Base-by-base conservation (phyloP, 2,329 filamentous ascomycete species). In the Pseudogymnoascus destructans region DNA sequence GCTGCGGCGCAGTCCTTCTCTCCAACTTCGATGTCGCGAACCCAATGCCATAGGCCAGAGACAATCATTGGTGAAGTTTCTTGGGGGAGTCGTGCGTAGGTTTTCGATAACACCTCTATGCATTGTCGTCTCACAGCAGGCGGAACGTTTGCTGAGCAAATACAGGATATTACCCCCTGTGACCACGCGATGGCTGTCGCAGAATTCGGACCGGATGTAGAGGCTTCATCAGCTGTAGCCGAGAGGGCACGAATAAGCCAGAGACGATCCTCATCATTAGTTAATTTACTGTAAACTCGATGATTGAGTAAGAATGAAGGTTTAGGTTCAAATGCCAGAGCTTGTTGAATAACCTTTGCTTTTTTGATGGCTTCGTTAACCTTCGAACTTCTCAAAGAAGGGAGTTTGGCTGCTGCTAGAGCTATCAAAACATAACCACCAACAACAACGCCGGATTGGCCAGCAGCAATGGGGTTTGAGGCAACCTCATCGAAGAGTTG, bases 241-340 rank as follows among this genome's bases (percentile, higher is more conserved):
- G 79, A 74, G 55, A 97, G 74, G 27, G 89, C 85, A 63, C 82
- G 80, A 40, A 84, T 75, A 57, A 88, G 79, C 88, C 93, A 96
- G 58, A 75, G 76, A 17, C 90, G 75, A 65, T 98, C 93, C 57
- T 91, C 87, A 59, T 86, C 82, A 0, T 77, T 73, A 1, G 79
- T 77, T 21, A 95, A 67, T 68, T 95, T 96, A 35, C 85, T 84
- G 71, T 93, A 97, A 4, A 95, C 81, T 61, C 87, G 86, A 32
- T 86, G 79, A 66, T 88, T 95, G 5, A 97, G 77, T 17, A 97
- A 74, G 69, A 95, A 93, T 0, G 92, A 95, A 11, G 87, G 84
- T 69, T 95, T 95, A 0, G 88, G 84, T n/a, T 85, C 82, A 35
- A 84, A 70, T 1, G 78, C 77, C 60, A 95, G 76, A 9, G 82